A percentile compares a stretch with the other conserved stretches of the same genome.
These are phyloP conservation scores for Secale cereale DNA, from an alignment of 176 grass and related monocot species.

Conservation along the genomic window DNA sequence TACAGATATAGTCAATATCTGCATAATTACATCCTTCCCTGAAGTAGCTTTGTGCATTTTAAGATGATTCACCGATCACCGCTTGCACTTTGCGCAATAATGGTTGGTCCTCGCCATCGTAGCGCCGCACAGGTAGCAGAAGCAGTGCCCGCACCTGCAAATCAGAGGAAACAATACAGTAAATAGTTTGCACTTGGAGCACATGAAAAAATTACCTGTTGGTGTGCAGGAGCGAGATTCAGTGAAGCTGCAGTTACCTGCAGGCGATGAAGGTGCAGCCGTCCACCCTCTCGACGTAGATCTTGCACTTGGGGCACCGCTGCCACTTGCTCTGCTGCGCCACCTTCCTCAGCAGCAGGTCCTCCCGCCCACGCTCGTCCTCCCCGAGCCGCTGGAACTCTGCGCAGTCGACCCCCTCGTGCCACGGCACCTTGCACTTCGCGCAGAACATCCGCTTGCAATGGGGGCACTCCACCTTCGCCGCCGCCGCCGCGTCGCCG, in stretches of 20 bases:
- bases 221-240: not conserved
- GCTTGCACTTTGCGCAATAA: constrained; percentile 34
- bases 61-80: constrained; percentile 27
- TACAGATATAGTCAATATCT: too few species aligned
- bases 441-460: constrained; percentile 66
- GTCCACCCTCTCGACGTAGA: constrained; percentile 59
- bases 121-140: constrained; percentile 75
- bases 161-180: not conserved
- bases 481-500: not conserved
- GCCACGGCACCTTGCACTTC: constrained; percentile 69
- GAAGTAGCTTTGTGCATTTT: not conserved
- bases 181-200: not conserved
- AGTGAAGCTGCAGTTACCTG: constrained; percentile 40
- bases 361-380: constrained; percentile 45
- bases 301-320: constrained; percentile 76
- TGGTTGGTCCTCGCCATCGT: constrained; percentile 58
- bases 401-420: constrained; percentile 39
- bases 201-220: not conserved
- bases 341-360: constrained; percentile 59
- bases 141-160: constrained; percentile 60
- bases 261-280: constrained; percentile 71
- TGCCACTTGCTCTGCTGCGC: constrained; percentile 60
- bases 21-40: not conserved
- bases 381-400: constrained; percentile 43
- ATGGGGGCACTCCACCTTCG: constrained; percentile 49